A percentile compares a stretch with the other conserved stretches of the same genome.
Conservation (phyloP, 2,329 filamentous ascomycete genomes). For the Waltergamsia citrina region DNA sequence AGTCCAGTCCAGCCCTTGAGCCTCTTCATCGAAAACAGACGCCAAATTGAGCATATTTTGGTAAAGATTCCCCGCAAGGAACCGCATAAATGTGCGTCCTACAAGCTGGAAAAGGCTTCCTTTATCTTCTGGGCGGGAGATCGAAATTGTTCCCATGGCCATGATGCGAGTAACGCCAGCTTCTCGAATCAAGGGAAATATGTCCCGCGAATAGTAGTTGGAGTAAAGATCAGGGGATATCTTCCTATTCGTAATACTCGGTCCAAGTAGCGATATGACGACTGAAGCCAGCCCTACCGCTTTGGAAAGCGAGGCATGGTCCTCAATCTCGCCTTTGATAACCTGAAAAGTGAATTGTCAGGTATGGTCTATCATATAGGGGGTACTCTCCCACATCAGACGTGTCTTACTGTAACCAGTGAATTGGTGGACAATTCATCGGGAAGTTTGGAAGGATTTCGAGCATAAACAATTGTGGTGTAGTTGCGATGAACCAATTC, state of each 20-base stretch:
- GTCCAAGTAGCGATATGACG: slow-evolving; percentile 1
- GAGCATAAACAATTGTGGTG: not conserved
- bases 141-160: slow-evolving; percentile 21
- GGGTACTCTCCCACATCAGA: not conserved
- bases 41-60: slow-evolving; percentile 10
- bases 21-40: slow-evolving; percentile 11
- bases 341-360: not conserved
- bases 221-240: slow-evolving; percentile 1
- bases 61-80: slow-evolving; percentile 9
- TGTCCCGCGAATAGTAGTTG: slow-evolving; percentile 9
- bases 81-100: slow-evolving; percentile 6
- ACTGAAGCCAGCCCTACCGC: not conserved
- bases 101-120: slow-evolving; percentile 9
- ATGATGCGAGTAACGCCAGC: slow-evolving; percentile 20
- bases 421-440: not conserved
- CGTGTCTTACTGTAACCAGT: not conserved
- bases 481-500: not conserved
- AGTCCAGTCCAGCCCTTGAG: slow-evolving; percentile 16
- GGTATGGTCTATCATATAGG: not conserved
- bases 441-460: slow-evolving; percentile 1
- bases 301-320: not conserved
- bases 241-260: not conserved
- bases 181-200: slow-evolving; percentile 16
- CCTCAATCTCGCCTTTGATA: not conserved
- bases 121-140: slow-evolving; percentile 13